Conservation (phyloP, 805 yeast genomes). For the Pichia occidentalis region DNA sequence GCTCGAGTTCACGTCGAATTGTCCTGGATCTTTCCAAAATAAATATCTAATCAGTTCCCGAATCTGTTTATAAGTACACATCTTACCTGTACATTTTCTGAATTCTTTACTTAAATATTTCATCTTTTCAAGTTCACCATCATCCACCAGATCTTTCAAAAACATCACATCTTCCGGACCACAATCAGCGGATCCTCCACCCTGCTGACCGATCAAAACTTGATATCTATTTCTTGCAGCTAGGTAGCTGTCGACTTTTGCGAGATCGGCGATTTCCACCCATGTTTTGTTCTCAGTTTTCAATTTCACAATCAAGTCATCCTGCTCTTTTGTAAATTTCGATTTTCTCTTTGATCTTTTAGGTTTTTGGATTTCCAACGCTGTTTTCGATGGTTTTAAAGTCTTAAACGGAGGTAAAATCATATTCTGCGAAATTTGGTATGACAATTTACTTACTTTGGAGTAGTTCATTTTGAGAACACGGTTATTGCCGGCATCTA, state of each 20-base stretch:
- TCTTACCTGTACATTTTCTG: conserved; percentile 45
- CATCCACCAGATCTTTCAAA: conserved; percentile 51
- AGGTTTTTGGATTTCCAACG: conserved; percentile 23
- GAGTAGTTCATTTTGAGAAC: conserved; percentile 12
- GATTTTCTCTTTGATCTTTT: conserved; percentile 55
- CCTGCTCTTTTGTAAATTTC: conserved; percentile 67
- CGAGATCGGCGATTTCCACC: conserved; percentile 64
- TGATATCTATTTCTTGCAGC: conserved; percentile 77
- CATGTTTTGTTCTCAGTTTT: conserved; percentile 61
- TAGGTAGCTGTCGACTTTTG: conserved; percentile 57
- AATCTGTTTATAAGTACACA: conserved; percentile 46
- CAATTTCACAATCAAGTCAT: conserved; percentile 52
- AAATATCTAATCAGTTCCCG: conserved; percentile 46
- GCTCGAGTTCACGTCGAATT: conserved; percentile 50
- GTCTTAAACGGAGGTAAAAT: conserved; percentile 27
- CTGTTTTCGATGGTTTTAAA: conserved; percentile 18
- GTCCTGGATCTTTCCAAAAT: conserved; percentile 48
- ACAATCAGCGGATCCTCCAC: conserved; percentile 65
- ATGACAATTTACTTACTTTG: conserved; percentile 20
- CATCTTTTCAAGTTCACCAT: conserved; percentile 69
- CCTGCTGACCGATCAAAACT: conserved; percentile 77
- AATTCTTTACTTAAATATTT: conserved; percentile 56
- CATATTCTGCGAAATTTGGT: conserved; percentile 22
- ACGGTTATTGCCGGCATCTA: conserved; percentile 3
- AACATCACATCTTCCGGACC: conserved; percentile 46